These are phyloP conservation scores for Saccharomycopsis crataegensis DNA, from an alignment of 1,139 yeast genomes.

Conservation along the genomic window DNA sequence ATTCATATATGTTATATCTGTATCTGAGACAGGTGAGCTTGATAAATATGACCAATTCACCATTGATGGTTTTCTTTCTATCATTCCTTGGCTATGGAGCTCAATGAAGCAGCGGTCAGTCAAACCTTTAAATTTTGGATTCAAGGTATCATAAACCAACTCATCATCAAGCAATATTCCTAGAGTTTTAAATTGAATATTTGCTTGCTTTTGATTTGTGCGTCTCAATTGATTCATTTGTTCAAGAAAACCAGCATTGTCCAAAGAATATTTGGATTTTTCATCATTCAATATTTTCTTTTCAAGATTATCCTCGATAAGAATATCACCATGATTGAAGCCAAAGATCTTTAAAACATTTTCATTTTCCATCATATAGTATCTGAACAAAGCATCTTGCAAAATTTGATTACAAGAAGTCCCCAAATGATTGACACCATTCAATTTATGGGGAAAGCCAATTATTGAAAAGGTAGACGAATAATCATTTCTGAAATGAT, in stretches of 20 bases:
- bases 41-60: slow-evolving; percentile 95
- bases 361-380: slow-evolving; percentile 93
- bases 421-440: slow-evolving; percentile 97
- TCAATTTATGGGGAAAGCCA: slow-evolving; percentile 97
- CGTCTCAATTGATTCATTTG: slow-evolving; percentile 98
- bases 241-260: slow-evolving; percentile 40
- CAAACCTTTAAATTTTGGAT: background rate
- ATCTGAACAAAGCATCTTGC: slow-evolving; percentile 88
- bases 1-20: slow-evolving; percentile 92
- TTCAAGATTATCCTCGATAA: slow-evolving; percentile 96
- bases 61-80: slow-evolving; percentile 87
- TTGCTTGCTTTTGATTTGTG: slow-evolving; percentile 78
- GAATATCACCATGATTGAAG: slow-evolving; percentile 97
- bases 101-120: slow-evolving; percentile 47
- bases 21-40: slow-evolving; percentile 89
- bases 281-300: slow-evolving; percentile 92
- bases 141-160: background rate
- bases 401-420: slow-evolving; percentile 93
- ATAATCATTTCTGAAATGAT: slow-evolving; percentile 63
- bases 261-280: slow-evolving; percentile 9
- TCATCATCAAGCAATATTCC: background rate
- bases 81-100: slow-evolving; percentile 88
- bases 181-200: slow-evolving; percentile 24
- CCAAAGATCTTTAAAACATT: slow-evolving; percentile 88
- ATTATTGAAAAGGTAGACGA: slow-evolving; percentile 86